Conservation (phyloP, 2,329 filamentous ascomycete genomes). For the Xylariales sp. region DNA sequence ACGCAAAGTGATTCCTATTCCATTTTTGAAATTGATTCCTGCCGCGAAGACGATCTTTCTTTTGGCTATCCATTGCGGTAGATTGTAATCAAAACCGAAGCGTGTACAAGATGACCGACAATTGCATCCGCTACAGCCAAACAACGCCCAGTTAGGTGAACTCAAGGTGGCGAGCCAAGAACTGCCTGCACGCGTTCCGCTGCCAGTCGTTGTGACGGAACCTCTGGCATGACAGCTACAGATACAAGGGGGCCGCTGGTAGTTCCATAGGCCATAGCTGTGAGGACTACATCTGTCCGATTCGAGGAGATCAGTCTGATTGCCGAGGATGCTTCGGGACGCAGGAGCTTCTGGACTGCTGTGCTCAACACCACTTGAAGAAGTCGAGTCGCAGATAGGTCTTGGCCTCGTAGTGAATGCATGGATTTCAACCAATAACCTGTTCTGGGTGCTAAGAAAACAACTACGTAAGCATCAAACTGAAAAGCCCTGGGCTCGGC, state of each 20-base stretch:
- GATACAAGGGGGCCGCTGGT: too few species aligned
- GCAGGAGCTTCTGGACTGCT: background rate
- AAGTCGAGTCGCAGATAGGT: too few species aligned
- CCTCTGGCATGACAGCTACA: too few species aligned
- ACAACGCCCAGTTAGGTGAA: too few species aligned
- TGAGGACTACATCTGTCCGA: background rate
- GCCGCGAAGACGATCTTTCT: background rate
- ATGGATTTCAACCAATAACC: constrained; percentile 1
- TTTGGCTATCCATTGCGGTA: background rate
- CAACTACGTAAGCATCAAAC: background rate
- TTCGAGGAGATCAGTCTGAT: background rate
- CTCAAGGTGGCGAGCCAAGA: too few species aligned
- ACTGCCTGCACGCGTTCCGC: too few species aligned
- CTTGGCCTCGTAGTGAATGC: too few species aligned
- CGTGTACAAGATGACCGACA: background rate
- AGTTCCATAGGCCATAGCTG: too few species aligned
- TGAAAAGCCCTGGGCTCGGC: background rate
- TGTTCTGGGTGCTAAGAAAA: background rate
- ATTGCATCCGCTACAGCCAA: background rate
- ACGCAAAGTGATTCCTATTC: background rate
- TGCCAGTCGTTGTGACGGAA: too few species aligned
- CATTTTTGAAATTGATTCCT: background rate
- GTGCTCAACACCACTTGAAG: background rate
- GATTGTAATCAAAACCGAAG: background rate
- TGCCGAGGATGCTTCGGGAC: background rate